Conservation (phyloP, 768 basidiomycete species). For the Mycena albidolilacea region DNA sequence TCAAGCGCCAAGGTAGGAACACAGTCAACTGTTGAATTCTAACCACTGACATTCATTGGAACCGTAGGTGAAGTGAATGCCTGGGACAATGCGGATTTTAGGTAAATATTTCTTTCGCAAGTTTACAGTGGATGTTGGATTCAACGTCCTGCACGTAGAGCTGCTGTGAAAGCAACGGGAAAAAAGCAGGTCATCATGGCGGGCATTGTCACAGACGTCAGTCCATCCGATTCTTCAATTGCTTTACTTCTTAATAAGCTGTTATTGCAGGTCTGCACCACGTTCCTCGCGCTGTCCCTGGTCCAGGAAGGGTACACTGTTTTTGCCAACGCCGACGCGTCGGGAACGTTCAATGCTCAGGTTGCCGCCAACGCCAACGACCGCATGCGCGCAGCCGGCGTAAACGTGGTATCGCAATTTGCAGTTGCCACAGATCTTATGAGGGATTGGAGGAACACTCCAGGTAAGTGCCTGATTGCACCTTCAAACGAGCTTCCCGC, state of each 20-base stretch:
- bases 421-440: constrained; percentile 62
- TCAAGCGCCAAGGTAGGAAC: constrained; percentile 56
- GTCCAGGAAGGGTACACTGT: constrained; percentile 62
- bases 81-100: constrained; percentile 67
- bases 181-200: constrained; percentile 66
- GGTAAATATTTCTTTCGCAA: constrained; percentile 19
- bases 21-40: not conserved
- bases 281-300: constrained; percentile 64
- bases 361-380: constrained; percentile 63
- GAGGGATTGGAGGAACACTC: constrained; percentile 66
- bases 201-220: constrained; percentile 66
- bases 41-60: not conserved
- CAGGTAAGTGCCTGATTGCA: constrained; percentile 43
- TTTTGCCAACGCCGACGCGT: constrained; percentile 63
- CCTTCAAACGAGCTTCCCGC: not conserved
- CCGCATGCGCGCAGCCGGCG: constrained; percentile 63
- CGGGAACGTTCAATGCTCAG: constrained; percentile 56
- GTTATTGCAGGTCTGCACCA: constrained; percentile 58
- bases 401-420: constrained; percentile 62
- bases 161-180: constrained; percentile 62
- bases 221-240: constrained; percentile 29
- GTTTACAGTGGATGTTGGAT: not conserved
- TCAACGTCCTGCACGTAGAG: constrained; percentile 1
- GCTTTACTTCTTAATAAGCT: not conserved
- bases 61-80: constrained; percentile 60